phyloP scores from a whole-genome alignment of 495 filamentous ascomycete species.

The Aspergillus nanangensis region DNA sequence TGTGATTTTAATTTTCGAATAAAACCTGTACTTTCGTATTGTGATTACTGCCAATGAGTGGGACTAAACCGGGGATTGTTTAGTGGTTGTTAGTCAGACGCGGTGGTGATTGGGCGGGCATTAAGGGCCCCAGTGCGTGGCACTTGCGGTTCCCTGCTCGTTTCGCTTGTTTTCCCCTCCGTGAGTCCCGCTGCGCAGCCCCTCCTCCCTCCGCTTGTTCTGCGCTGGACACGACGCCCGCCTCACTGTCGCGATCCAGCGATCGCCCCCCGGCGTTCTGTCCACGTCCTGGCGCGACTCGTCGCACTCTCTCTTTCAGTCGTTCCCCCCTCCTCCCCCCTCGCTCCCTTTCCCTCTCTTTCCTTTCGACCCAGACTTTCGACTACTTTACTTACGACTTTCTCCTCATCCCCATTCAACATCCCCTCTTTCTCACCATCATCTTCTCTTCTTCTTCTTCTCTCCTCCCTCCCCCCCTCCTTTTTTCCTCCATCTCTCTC shows the following conservation, averaged over 20 bases:
- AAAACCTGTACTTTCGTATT: no score
- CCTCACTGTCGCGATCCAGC: slow-evolving; percentile 26
- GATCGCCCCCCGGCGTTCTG: slow-evolving; percentile 21
- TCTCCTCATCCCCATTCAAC: slow-evolving; percentile 25
- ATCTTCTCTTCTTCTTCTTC: slow-evolving; percentile 22
- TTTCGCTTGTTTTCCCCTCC: slow-evolving; percentile 17
- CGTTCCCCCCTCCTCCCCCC: slow-evolving; percentile 10
- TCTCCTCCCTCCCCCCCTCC: slow-evolving; percentile 22
- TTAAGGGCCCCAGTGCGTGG: slow-evolving; percentile 15
- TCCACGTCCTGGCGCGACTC: slow-evolving; percentile 18
- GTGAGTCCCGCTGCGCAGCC: slow-evolving; percentile 17
- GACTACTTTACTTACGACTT: slow-evolving; percentile 14
- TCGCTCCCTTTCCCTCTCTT: no score
- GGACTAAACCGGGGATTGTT: background rate
- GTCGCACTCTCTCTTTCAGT: slow-evolving; percentile 8
- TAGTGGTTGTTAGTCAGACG: slow-evolving; percentile 21
- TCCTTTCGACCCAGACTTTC: no score
- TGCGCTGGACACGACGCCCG: slow-evolving; percentile 20
- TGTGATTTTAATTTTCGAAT: no score
- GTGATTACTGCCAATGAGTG: no score
- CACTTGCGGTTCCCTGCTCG: background rate
- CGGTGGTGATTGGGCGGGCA: slow-evolving; percentile 2
- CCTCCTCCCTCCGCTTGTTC: slow-evolving; percentile 13
- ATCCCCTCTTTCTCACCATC: slow-evolving; percentile 22
- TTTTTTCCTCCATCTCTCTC: slow-evolving; percentile 28